These are phyloP conservation scores for Citeromyces hawaiiensis DNA, from an alignment of 1,139 yeast genomes.

Conservation along the genomic window DNA sequence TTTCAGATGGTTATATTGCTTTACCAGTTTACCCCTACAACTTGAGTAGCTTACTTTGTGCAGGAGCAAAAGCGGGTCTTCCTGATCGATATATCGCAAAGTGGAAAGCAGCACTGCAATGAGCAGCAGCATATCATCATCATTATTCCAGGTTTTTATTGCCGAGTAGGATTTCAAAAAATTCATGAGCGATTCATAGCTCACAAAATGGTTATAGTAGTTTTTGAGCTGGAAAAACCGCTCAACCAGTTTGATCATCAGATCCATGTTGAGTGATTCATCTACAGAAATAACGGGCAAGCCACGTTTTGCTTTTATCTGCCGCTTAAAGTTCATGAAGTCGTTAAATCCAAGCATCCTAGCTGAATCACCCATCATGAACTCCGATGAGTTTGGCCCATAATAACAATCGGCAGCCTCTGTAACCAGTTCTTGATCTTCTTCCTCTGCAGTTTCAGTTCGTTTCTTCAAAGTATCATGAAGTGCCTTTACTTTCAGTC, in stretches of 20 bases:
- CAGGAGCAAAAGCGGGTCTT: constrained; percentile 18
- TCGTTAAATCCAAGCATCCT: constrained; percentile 9
- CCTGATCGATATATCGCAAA: constrained; percentile 22
- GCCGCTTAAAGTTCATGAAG: constrained; percentile 12
- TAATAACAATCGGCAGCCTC: constrained; percentile 26
- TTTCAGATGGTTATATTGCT: constrained; percentile 28
- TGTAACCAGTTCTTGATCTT: constrained; percentile 17
- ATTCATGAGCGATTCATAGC: constrained; percentile 20
- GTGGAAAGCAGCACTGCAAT: constrained; percentile 29
- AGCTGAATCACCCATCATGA: constrained; percentile 21
- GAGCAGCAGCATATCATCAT: constrained; percentile 33
- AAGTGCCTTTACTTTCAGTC: constrained; percentile 10
- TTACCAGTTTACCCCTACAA: constrained; percentile 19
- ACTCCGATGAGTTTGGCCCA: constrained; percentile 35
- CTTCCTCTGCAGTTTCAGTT: background rate
- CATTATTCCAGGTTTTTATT: constrained; percentile 30
- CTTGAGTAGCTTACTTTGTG: constrained; percentile 15
- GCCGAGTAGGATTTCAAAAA: constrained; percentile 16
- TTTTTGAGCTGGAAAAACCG: constrained; percentile 13
- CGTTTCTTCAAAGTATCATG: background rate
- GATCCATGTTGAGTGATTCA: constrained; percentile 7
- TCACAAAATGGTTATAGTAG: constrained; percentile 17
- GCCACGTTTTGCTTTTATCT: constrained; percentile 11
- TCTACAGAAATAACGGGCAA: constrained; percentile 10
- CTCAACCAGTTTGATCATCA: constrained; percentile 9